Base-by-base conservation (phyloP, 176 grass and related monocot genomes). In the Triticum urartu region DNA sequence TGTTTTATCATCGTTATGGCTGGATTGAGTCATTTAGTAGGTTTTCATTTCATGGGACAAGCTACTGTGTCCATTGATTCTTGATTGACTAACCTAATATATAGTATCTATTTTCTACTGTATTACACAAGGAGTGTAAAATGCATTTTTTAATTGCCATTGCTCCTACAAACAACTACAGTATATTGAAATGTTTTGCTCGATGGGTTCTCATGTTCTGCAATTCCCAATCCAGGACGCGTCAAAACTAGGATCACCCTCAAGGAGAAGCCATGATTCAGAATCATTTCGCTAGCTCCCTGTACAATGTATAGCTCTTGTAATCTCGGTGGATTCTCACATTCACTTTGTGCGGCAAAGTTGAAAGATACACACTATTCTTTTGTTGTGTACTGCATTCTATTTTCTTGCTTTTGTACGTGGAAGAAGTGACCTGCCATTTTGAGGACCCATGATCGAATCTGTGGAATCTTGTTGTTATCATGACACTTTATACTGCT, bases 181-280 rank as follows among this genome's bases (percentile, higher is more conserved):
- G 42, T 43, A 56, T 11, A 63, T 82, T 47, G 13, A 67, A 83
- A 33, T 15, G 5, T 64, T 84, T 69, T 38, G 43, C 59, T 28
- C 30, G 45, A 28, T 82, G 6, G 62, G 17, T 58, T 78, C 54
- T 87, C 7, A 84, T 64, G 8, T 88, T 65, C 84, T 14, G 11
- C 85, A 10, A 50, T 77, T 79, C 40, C 28, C 5, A 34, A 64
- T 80, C 15, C 87, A 99, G 97, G 90, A 79, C 50, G 76, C 38
- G 58, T 96, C 45, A 94, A 87, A 97, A 97, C 97, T 13, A 91
- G 85, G 87, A 89, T 99, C 71, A 83, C 77, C 21, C 91, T 72
- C 61, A 93, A 89, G 89, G 88, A 78, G 40, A 85, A 66, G 66
- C 60, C 72, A 80, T 90, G 75, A 95, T 64, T 75, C 62, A 68